Conservation (phyloP, 2,329 filamentous ascomycete species). For the Rachicladosporium sp. region DNA sequence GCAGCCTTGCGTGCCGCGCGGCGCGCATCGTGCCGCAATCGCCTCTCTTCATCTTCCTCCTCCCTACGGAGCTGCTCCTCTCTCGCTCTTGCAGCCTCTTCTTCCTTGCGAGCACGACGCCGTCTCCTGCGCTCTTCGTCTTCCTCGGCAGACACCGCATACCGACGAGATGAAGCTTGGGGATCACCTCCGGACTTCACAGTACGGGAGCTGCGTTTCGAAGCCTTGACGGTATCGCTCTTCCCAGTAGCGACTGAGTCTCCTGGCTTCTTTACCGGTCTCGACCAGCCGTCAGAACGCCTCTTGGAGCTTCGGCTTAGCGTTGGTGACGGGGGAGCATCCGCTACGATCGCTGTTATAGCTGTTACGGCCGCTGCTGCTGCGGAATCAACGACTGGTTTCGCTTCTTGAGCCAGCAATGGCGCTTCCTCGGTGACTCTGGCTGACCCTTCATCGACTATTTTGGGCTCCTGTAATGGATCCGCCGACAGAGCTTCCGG, state of each 20-base stretch:
- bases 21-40: slow-evolving; percentile 1
- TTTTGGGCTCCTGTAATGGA: neutral
- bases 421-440: neutral
- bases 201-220: slow-evolving; percentile 1
- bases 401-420: too few species aligned
- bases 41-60: slow-evolving; percentile 1
- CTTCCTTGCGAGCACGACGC: slow-evolving; percentile 1
- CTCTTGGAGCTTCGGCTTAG: slow-evolving; percentile 3
- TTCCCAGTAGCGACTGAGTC: neutral
- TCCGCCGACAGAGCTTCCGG: neutral
- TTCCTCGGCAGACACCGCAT: slow-evolving; percentile 4
- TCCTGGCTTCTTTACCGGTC: neutral
- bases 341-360: too few species aligned
- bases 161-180: neutral
- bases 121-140: slow-evolving; percentile 2
- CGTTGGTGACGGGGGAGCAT: slow-evolving; percentile 2
- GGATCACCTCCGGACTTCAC: slow-evolving; percentile 1
- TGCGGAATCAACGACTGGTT: neutral
- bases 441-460: neutral
- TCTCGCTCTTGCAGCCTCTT: slow-evolving; percentile 1
- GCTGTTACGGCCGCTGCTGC: neutral
- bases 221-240: neutral
- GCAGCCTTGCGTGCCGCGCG: slow-evolving; percentile 3
- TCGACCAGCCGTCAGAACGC: slow-evolving; percentile 1
- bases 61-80: neutral